These are phyloP conservation scores for Camellia japonica DNA, from an alignment of 148 eudicot genomes.

Conservation along the genomic window DNA sequence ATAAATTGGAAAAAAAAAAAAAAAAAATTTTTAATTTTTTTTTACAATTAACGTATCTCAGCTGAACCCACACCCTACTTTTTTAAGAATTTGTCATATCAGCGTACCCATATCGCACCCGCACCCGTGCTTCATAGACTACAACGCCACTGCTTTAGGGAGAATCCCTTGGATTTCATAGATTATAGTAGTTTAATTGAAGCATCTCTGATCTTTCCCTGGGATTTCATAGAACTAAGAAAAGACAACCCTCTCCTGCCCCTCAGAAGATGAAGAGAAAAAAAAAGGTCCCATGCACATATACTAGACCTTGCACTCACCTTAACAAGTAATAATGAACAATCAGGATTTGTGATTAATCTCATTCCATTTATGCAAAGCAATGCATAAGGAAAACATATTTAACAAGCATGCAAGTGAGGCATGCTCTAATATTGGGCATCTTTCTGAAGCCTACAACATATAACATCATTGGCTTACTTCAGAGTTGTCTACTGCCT, in stretches of 20 bases:
- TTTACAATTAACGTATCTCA: too few species aligned
- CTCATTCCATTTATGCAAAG: neutral
- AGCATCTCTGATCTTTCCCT: neutral
- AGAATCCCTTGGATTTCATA: neutral
- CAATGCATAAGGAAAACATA: neutral
- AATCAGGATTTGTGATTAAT: neutral
- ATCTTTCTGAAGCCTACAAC: neutral
- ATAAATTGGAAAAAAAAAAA: too few species aligned
- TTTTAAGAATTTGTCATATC: too few species aligned
- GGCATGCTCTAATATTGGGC: neutral
- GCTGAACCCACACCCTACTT: too few species aligned
- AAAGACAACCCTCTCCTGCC: neutral
- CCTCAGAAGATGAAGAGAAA: neutral
- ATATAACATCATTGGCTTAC: conserved; percentile 38
- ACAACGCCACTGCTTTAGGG: neutral
- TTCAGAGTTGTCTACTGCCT: conserved; percentile 96
- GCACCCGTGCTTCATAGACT: neutral
- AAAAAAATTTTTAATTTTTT: too few species aligned
- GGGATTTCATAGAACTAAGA: neutral
- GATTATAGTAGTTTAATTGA: neutral
- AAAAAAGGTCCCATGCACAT: neutral
- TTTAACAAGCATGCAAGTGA: neutral
- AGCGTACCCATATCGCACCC: too few species aligned
- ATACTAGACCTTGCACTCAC: neutral
- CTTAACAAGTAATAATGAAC: neutral